A percentile compares a stretch with the other conserved stretches of the same genome.
Evolutionary conservation across 164 flowering plant species (phyloP).

Genomic region (Litsea cubeba): DNA sequence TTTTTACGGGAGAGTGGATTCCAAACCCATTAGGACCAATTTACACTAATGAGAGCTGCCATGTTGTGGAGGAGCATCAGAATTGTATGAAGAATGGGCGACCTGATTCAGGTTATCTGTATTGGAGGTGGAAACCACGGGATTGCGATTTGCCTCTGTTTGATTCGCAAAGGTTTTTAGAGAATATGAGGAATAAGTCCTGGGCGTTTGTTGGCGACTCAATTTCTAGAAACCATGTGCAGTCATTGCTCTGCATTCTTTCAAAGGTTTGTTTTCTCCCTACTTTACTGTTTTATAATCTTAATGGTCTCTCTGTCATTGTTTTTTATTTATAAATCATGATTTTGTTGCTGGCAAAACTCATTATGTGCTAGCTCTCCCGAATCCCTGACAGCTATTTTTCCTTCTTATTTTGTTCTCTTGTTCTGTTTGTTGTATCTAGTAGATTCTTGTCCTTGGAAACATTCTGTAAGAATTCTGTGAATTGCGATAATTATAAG

Average conservation of each 20-base stretch:
- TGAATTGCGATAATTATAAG: too few species aligned
- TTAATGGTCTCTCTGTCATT: neutral
- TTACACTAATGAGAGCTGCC: conserved; percentile 75
- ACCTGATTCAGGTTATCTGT: conserved; percentile 72
- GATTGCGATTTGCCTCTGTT: conserved; percentile 62
- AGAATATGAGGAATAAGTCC: conserved; percentile 65
- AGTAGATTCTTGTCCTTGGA: too few species aligned
- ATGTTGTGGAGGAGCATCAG: conserved; percentile 64
- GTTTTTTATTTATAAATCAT: too few species aligned
- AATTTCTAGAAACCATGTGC: conserved; percentile 84
- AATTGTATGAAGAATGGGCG: conserved; percentile 93
- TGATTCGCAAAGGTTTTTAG: conserved; percentile 57
- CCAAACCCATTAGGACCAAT: conserved; percentile 59
- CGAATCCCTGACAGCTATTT: neutral
- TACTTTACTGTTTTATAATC: neutral
- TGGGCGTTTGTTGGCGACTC: conserved; percentile 93
- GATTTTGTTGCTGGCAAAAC: neutral
- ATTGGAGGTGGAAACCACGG: conserved; percentile 85
- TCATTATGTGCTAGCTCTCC: neutral
- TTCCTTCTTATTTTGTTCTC: neutral
- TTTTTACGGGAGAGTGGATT: conserved; percentile 75
- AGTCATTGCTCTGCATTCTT: conserved; percentile 84
- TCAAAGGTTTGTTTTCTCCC: conserved; percentile 42
- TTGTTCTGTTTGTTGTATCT: neutral
- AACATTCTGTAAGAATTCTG: too few species aligned